Conservation (phyloP, 257 asterid species). For the Craterostigma plantagineum region DNA sequence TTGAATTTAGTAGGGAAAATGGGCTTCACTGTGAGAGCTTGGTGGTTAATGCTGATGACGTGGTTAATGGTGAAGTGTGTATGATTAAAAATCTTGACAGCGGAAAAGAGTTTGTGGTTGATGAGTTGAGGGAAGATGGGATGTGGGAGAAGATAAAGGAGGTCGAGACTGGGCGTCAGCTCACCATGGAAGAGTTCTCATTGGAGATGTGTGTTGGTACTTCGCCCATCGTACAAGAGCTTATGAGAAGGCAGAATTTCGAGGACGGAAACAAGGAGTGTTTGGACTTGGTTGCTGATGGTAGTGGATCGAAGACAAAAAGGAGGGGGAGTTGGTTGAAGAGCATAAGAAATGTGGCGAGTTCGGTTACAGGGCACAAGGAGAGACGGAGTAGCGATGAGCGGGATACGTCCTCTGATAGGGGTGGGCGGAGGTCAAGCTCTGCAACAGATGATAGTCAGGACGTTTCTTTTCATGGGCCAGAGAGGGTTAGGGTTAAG, state of each 20-base stretch:
- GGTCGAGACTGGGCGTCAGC: conserved; percentile 79
- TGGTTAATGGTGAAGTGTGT: conserved; percentile 30
- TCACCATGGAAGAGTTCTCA: conserved; percentile 76
- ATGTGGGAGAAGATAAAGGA: conserved; percentile 86
- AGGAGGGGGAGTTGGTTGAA: conserved; percentile 72
- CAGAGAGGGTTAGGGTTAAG: conserved; percentile 63
- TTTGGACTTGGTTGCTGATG: conserved; percentile 30
- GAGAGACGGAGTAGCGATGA: conserved; percentile 87
- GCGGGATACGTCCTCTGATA: conserved; percentile 91
- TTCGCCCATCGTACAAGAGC: conserved; percentile 88
- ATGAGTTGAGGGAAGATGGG: conserved; percentile 86
- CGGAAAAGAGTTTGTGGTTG: conserved; percentile 91
- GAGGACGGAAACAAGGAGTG: no score
- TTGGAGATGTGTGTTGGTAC: conserved; percentile 87
- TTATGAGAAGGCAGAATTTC: conserved; percentile 90
- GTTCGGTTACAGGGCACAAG: conserved; percentile 50
- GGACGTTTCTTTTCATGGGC: conserved; percentile 75
- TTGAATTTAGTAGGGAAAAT: conserved; percentile 12
- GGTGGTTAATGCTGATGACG: conserved; percentile 12
- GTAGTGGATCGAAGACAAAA: conserved; percentile 41
- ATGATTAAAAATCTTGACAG: conserved; percentile 78
- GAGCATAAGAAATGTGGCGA: conserved; percentile 62
- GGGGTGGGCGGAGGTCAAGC: conserved; percentile 92
- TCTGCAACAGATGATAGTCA: conserved; percentile 99
- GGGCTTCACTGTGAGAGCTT: conserved; percentile 10